These are phyloP conservation scores for Sporothrix dimorphospora DNA, from an alignment of 2,329 filamentous ascomycete species.

Conservation along the genomic window DNA sequence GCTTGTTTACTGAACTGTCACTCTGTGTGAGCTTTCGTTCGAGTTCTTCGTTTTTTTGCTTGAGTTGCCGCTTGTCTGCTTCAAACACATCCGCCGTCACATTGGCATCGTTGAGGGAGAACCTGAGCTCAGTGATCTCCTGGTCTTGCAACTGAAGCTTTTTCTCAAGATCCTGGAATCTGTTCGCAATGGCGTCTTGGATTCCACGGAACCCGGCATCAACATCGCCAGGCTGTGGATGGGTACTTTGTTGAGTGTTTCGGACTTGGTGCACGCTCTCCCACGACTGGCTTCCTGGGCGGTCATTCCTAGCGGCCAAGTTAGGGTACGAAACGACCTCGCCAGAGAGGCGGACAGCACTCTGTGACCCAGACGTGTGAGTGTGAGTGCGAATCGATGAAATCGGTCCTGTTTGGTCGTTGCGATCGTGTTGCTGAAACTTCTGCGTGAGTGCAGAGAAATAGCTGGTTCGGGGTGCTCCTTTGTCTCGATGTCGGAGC, in stretches of 20 bases:
- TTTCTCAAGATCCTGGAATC: slow-evolving; percentile 28
- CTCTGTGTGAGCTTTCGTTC: slow-evolving; percentile 40
- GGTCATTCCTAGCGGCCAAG: background rate
- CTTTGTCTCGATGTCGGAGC: background rate
- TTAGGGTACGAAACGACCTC: background rate
- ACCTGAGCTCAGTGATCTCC: slow-evolving; percentile 30
- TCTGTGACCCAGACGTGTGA: background rate
- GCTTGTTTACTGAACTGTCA: slow-evolving; percentile 36
- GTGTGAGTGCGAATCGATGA: background rate
- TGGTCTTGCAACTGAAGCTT: slow-evolving; percentile 21
- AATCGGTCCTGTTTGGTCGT: background rate
- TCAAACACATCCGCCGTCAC: slow-evolving; percentile 22
- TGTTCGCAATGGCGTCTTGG: slow-evolving; percentile 28
- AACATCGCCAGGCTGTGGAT: background rate
- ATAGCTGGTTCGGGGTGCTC: slow-evolving; percentile 1
- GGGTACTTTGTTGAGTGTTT: background rate
- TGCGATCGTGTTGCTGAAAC: background rate
- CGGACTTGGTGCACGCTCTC: background rate
- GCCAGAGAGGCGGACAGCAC: background rate
- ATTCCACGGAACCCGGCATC: slow-evolving; percentile 21
- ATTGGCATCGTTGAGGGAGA: slow-evolving; percentile 29
- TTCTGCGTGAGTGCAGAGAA: slow-evolving; percentile 29
- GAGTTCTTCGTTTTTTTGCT: slow-evolving; percentile 28
- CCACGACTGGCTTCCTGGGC: background rate
- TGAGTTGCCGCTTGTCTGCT: slow-evolving; percentile 31